Evolutionary conservation across 306 rosid genomes (phyloP).

Genomic region (Dryas octopetala): DNA sequence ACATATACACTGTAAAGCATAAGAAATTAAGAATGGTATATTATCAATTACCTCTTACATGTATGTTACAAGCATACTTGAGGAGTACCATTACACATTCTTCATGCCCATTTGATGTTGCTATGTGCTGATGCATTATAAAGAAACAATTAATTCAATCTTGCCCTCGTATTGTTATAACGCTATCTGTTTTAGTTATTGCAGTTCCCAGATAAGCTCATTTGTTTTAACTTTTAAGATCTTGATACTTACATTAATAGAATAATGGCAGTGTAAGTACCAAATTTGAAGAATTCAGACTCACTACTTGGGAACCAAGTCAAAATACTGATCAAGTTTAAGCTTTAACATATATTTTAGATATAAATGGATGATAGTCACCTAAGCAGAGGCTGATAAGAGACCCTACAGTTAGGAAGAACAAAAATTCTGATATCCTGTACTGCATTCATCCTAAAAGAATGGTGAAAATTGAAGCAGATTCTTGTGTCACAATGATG

Average conservation of each 20-base stretch:
- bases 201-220: background rate
- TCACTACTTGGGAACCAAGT: background rate
- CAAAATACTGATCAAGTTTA: background rate
- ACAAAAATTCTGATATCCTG: too few species aligned
- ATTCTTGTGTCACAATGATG: background rate
- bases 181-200: background rate
- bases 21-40: background rate
- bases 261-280: background rate
- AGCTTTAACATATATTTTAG: background rate
- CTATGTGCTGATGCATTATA: constrained; percentile 57
- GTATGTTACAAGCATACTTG: constrained; percentile 57
- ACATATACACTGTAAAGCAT: background rate
- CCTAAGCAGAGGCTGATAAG: too few species aligned
- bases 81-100: constrained; percentile 71
- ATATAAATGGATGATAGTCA: too few species aligned
- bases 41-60: constrained; percentile 50
- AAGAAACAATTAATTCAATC: background rate
- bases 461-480: too few species aligned
- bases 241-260: background rate
- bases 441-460: too few species aligned
- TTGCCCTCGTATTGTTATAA: background rate
- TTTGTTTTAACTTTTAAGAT: background rate
- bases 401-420: too few species aligned
- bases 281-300: too few species aligned
- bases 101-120: constrained; percentile 74